phyloP scores from a whole-genome alignment of 179 eudicot species.

The Camellia oleifera region DNA sequence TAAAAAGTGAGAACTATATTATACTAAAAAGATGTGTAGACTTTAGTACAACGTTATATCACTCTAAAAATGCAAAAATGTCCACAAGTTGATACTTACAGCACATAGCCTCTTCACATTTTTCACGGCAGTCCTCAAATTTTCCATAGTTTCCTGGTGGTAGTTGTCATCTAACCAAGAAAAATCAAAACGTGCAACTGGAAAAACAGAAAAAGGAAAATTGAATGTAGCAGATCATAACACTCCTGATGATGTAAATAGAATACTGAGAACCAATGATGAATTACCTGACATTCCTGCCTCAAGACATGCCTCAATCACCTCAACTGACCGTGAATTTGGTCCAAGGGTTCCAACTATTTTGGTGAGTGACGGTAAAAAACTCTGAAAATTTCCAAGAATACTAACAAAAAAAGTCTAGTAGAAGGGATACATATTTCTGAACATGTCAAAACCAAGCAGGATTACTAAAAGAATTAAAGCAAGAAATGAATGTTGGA shows the following conservation, averaged over 20 bases:
- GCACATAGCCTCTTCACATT: slow-evolving; percentile 53
- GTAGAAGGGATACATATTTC: no score
- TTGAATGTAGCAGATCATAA: neutral
- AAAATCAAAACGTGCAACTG: slow-evolving; percentile 71
- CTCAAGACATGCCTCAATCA: slow-evolving; percentile 60
- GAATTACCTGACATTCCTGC: slow-evolving; percentile 64
- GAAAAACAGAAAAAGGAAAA: neutral
- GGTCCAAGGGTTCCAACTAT: slow-evolving; percentile 66
- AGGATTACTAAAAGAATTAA: neutral
- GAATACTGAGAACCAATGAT: neutral
- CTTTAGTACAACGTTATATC: neutral
- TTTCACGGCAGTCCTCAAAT: slow-evolving; percentile 45
- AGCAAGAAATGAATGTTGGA: neutral
- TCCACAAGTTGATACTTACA: slow-evolving; percentile 32
- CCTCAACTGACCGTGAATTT: slow-evolving; percentile 48
- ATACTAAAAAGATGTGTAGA: neutral
- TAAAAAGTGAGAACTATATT: no score
- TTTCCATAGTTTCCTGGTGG: slow-evolving; percentile 63
- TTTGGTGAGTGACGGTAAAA: slow-evolving; percentile 49
- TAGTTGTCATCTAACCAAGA: slow-evolving; percentile 53
- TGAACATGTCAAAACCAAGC: neutral
- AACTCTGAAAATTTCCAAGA: slow-evolving; percentile 11
- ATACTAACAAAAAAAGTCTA: neutral
- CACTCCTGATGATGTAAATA: neutral
- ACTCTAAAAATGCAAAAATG: neutral